phyloP scores from a whole-genome alignment of 257 asterid species.

The Solanum sparsipilum region DNA sequence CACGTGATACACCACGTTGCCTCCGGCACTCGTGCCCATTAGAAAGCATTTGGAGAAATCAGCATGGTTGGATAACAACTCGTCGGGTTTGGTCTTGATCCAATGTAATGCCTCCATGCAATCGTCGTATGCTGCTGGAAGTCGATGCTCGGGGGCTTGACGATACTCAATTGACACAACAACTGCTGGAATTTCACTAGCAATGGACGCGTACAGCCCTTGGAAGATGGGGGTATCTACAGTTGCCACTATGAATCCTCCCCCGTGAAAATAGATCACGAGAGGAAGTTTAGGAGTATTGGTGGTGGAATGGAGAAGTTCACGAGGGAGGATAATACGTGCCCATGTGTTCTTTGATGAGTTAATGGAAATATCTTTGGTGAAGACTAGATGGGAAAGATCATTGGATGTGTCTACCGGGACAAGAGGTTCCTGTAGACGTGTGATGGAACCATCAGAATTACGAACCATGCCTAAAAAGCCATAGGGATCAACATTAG shows the following conservation, averaged over 20 bases:
- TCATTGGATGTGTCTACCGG: background rate
- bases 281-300: constrained; percentile 6
- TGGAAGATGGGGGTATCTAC: constrained; percentile 2
- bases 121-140: constrained; percentile 24
- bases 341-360: constrained; percentile 2
- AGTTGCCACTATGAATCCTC: constrained; percentile 9
- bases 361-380: constrained; percentile 15
- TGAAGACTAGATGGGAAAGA: background rate
- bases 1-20: constrained; percentile 11
- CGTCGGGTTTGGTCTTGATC: constrained; percentile 4
- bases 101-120: constrained; percentile 8
- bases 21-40: constrained; percentile 20
- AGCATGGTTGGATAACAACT: constrained; percentile 5
- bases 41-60: constrained; percentile 11
- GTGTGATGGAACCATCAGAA: constrained; percentile 13
- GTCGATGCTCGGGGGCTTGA: constrained; percentile 18
- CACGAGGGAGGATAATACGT: background rate
- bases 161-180: constrained; percentile 16
- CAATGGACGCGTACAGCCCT: background rate
- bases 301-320: background rate
- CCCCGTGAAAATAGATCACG: constrained; percentile 15
- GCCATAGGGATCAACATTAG: constrained; percentile 5
- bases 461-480: constrained; percentile 1
- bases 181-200: constrained; percentile 3
- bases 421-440: background rate